Evolutionary conservation across 352 stramenopile species (phyloP).

Genomic region (Globisporangium camurandrum): DNA sequence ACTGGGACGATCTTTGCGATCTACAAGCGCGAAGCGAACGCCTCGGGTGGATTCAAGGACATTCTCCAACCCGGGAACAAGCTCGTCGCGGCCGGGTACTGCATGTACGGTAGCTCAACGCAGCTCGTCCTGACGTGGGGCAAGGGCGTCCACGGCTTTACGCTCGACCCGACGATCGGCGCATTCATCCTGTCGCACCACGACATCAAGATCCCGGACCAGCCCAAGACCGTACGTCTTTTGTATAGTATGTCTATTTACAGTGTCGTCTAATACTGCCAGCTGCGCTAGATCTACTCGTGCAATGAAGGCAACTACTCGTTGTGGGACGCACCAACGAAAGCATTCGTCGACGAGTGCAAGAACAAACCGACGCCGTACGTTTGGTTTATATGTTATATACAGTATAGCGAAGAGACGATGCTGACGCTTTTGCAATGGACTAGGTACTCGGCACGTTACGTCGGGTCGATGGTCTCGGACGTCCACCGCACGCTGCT

Average conservation of each 20-base stretch:
- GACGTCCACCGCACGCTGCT: constrained; percentile 98
- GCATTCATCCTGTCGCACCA: constrained; percentile 96
- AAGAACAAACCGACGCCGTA: constrained; percentile 72
- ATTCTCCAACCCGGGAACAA: constrained; percentile 92
- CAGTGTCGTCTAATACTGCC: not conserved
- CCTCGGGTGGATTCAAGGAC: constrained; percentile 77
- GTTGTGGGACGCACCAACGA: constrained; percentile 92
- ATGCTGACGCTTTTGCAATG: not conserved
- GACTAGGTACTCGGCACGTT: constrained; percentile 89
- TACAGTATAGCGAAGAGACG: not conserved
- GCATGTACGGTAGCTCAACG: constrained; percentile 97
- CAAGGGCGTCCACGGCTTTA: constrained; percentile 95
- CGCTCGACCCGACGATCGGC: constrained; percentile 96
- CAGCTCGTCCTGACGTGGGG: constrained; percentile 96
- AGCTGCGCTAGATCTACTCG: constrained; percentile 87
- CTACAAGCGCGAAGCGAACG: constrained; percentile 82
- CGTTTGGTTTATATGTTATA: constrained; percentile 14
- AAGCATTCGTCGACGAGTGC: constrained; percentile 82
- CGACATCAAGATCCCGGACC: constrained; percentile 92
- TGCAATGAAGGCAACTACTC: constrained; percentile 98
- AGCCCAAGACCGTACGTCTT: constrained; percentile 67
- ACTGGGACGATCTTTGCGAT: constrained; percentile 99
- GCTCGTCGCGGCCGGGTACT: constrained; percentile 96
- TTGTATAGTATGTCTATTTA: not conserved
- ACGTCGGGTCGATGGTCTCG: constrained; percentile 98